A percentile compares a stretch with the other conserved stretches of the same genome.
Conservation (phyloP, 495 filamentous ascomycete genomes). For the Penicillium desertorum region DNA sequence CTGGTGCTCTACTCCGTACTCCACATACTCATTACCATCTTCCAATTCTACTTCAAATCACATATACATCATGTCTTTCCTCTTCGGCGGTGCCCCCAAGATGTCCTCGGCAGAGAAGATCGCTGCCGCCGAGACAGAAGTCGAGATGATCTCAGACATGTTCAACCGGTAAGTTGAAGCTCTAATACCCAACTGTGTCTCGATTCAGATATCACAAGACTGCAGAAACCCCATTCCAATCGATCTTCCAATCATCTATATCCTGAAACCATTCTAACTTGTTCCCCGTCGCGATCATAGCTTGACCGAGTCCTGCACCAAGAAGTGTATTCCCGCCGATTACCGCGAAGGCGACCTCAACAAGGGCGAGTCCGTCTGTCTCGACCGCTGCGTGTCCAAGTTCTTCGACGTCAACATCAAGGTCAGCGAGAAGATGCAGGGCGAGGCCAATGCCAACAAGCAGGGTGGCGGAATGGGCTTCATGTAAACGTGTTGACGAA, state of each 20-base stretch:
- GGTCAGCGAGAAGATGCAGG: slow-evolving; percentile 80
- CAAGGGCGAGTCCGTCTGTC: slow-evolving; percentile 97
- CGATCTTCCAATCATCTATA: background rate
- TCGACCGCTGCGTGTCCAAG: slow-evolving; percentile 94
- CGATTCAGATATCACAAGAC: background rate
- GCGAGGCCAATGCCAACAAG: slow-evolving; percentile 51
- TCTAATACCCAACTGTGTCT: background rate
- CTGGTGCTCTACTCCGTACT: slow-evolving; percentile 1
- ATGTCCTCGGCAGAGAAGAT: slow-evolving; percentile 95
- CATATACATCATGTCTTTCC: slow-evolving; percentile 79
- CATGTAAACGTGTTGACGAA: slow-evolving; percentile 43
- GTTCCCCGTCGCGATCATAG: slow-evolving; percentile 42
- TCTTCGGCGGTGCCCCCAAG: slow-evolving; percentile 82
- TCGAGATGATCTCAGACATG: slow-evolving; percentile 93
- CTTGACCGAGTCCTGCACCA: slow-evolving; percentile 79
- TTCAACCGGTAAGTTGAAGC: slow-evolving; percentile 71
- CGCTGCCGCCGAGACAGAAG: slow-evolving; percentile 85
- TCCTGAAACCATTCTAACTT: background rate
- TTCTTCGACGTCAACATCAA: slow-evolving; percentile 99
- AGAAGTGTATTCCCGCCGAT: slow-evolving; percentile 85
- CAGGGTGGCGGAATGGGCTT: slow-evolving; percentile 51
- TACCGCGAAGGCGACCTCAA: slow-evolving; percentile 95
- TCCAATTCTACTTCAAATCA: slow-evolving; percentile 1
- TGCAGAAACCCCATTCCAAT: background rate
- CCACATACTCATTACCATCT: slow-evolving; percentile 7